These are phyloP conservation scores for Candida piceae DNA, from an alignment of 805 yeast genomes.

Conservation along the genomic window DNA sequence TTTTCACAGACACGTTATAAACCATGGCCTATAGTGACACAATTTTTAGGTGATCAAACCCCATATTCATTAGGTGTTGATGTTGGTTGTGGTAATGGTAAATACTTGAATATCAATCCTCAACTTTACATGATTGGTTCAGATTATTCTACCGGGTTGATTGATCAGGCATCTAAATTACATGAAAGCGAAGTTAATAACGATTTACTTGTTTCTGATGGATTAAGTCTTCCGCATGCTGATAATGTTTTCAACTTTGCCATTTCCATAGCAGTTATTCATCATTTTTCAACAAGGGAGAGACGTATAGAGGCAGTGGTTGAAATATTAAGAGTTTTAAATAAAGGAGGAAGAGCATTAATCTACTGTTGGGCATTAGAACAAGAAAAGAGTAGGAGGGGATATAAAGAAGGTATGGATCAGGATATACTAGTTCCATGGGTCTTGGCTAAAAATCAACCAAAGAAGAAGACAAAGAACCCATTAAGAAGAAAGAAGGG, in stretches of 20 bases:
- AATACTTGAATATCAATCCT: constrained; percentile 70
- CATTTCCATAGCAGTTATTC: constrained; percentile 91
- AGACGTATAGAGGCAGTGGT: constrained; percentile 72
- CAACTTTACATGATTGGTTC: constrained; percentile 68
- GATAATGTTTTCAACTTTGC: constrained; percentile 63
- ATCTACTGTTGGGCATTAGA: constrained; percentile 97
- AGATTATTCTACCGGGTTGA: constrained; percentile 66
- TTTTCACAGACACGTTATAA: constrained; percentile 91
- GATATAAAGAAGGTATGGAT: constrained; percentile 85
- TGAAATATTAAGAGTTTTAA: constrained; percentile 56
- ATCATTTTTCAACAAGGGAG: constrained; percentile 84
- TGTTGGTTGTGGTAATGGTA: constrained; percentile 97
- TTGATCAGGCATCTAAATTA: constrained; percentile 54
- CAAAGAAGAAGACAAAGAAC: constrained; percentile 29
- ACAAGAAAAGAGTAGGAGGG: constrained; percentile 81
- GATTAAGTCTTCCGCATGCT: constrained; percentile 57
- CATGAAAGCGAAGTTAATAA: constrained; percentile 23
- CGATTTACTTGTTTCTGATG: constrained; percentile 79
- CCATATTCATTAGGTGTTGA: constrained; percentile 75
- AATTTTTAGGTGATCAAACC: constrained; percentile 46
- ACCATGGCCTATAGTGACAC: constrained; percentile 95
- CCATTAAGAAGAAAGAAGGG: constrained; percentile 8
- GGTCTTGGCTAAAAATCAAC: constrained; percentile 60
- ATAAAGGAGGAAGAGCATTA: constrained; percentile 60
- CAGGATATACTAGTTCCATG: constrained; percentile 96